Evolutionary conservation across 2,329 filamentous ascomycete genomes (phyloP).

Genomic region (Aureobasidium sp.): DNA sequence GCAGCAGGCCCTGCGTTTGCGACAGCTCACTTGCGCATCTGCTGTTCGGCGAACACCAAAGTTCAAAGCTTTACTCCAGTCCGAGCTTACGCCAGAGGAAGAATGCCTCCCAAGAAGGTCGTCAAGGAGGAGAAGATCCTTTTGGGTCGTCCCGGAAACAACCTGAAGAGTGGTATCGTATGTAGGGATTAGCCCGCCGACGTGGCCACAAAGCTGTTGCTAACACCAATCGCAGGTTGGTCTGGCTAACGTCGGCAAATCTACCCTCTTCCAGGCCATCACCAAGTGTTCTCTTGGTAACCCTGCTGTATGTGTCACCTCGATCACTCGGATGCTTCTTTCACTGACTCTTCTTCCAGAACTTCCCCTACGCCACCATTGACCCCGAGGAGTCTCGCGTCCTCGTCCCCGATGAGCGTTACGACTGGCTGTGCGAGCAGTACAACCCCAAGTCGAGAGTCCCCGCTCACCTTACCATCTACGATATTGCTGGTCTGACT

Average conservation of each 20-base stretch:
- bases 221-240: slow-evolving; percentile 61
- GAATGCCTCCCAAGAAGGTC: slow-evolving; percentile 94
- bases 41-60: slow-evolving; percentile 16
- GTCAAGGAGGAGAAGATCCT: slow-evolving; percentile 92
- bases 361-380: slow-evolving; percentile 98
- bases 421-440: slow-evolving; percentile 90
- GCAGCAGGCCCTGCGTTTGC: slow-evolving; percentile 32
- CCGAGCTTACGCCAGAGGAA: slow-evolving; percentile 54
- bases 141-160: slow-evolving; percentile 94
- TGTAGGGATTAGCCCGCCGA: slow-evolving; percentile 45
- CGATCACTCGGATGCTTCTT: slow-evolving; percentile 7
- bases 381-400: slow-evolving; percentile 97
- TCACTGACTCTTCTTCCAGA: slow-evolving; percentile 43
- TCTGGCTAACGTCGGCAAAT: slow-evolving; percentile 98
- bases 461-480: slow-evolving; percentile 96
- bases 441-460: slow-evolving; percentile 97
- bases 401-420: slow-evolving; percentile 91
- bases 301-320: slow-evolving; percentile 64
- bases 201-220: neutral
- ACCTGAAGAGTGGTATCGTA: slow-evolving; percentile 95
- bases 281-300: slow-evolving; percentile 97
- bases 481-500: slow-evolving; percentile 96
- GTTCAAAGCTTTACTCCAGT: slow-evolving; percentile 12
- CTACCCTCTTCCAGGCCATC: slow-evolving; percentile 98
- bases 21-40: slow-evolving; percentile 17